phyloP scores from a whole-genome alignment of 140 eudicot species.

The Flaveria floridana region DNA sequence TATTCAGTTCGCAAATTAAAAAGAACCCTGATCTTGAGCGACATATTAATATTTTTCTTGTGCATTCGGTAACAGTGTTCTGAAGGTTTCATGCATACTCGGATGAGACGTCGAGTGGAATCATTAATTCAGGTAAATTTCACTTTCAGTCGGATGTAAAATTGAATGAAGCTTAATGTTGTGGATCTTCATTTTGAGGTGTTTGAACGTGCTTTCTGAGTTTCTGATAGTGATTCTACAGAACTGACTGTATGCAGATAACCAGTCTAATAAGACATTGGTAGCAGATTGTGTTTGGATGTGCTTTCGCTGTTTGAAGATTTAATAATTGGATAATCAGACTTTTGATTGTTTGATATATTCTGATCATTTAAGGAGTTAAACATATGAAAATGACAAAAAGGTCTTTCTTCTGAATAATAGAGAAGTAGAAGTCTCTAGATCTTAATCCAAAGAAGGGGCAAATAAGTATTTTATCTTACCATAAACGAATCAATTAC shows the following conservation, averaged over 20 bases:
- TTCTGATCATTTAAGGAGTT: neutral
- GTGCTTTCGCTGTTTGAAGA: neutral
- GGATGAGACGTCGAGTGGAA: conserved; percentile 97
- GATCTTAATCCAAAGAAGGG: neutral
- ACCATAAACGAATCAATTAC: neutral
- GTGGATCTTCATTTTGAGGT: neutral
- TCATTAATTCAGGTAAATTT: conserved; percentile 74
- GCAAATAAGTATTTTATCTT: neutral
- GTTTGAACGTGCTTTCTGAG: neutral
- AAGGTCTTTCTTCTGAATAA: neutral
- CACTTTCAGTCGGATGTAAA: neutral
- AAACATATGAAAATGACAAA: neutral
- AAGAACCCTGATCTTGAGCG: neutral
- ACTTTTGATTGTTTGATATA: neutral
- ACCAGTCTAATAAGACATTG: neutral
- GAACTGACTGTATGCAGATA: conserved; percentile 1
- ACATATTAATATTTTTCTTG: conserved; percentile 1
- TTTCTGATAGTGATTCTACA: neutral
- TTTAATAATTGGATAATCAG: neutral
- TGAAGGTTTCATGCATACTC: conserved; percentile 96
- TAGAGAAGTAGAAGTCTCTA: neutral
- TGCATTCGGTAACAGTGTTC: conserved; percentile 64
- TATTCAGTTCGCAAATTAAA: neutral
- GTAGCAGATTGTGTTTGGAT: neutral
- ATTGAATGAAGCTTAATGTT: conserved; percentile 6